phyloP scores from a whole-genome alignment of 345 rosid genomes.

The Rubroshorea leprosula region DNA sequence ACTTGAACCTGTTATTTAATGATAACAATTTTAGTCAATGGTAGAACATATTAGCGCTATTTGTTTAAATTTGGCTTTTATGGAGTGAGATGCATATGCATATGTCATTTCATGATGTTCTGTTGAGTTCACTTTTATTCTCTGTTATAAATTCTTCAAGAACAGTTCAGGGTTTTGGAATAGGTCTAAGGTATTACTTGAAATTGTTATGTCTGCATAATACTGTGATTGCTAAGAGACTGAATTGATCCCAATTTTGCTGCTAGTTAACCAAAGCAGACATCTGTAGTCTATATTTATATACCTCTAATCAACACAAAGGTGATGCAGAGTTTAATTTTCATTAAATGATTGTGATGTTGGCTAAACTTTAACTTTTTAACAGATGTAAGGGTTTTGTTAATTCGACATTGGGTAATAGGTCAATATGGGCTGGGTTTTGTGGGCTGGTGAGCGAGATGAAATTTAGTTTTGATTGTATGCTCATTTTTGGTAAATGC shows the following conservation, averaged over 20 bases:
- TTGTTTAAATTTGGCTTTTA: neutral
- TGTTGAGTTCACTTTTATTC: neutral
- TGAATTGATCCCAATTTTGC: constrained; percentile 3
- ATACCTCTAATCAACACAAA: neutral
- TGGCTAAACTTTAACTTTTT: neutral
- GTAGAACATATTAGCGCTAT: constrained; percentile 1
- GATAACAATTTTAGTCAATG: neutral
- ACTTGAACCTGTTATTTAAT: neutral
- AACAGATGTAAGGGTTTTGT: neutral
- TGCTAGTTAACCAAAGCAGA: neutral
- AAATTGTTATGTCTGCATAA: neutral
- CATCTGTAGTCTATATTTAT: neutral
- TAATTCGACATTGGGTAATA: neutral
- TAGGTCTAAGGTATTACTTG: neutral
- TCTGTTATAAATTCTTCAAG: neutral
- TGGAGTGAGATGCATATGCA: neutral
- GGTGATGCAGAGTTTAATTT: neutral
- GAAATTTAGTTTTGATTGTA: neutral
- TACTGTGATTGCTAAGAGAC: neutral
- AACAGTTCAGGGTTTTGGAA: neutral
- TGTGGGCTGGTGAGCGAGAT: neutral
- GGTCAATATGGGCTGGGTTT: neutral
- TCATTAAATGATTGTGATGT: too few relatives aligned
- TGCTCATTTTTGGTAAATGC: too few relatives aligned
- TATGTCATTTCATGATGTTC: neutral